Evolutionary conservation across 1,284 basidiomycete genomes (phyloP), one percentile per base, ranked within the genome.

Genomic region (Malassezia restricta): DNA sequence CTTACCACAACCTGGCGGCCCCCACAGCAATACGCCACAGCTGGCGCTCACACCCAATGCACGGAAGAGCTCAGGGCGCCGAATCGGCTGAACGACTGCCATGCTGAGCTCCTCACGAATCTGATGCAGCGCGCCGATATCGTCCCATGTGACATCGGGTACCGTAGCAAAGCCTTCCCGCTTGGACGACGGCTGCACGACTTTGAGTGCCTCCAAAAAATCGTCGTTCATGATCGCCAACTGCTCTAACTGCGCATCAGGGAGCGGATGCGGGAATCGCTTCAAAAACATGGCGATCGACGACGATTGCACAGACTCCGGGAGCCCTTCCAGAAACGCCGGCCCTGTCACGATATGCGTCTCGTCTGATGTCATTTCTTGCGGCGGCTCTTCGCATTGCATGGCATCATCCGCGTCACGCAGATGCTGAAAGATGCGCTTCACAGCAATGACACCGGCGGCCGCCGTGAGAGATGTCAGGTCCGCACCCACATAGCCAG

Each of bases 161-260:
- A 95, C 85, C 0, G 91, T 96, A 3, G 92, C 85, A 64, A 98
- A 98, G 3, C 94, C 94, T 77, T 98, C 92, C 47, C 92, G 85
- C 72, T 92, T 92, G 6, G 91, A 89, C 0, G 89, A 94, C 0
- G 92, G 92, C 71, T 96, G 92, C 0, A 95, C 83, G 39, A 87
- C 80, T 52, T 82, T 80, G 14, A 96, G 79, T 0, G 92, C 91
- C 1, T 77, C 75, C 3, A 75, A 75, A 70, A 98, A 98, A 53
- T 73, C 70, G 29, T 51, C 70, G 15, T 82, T 81, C 0, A 82
- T 86, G 68, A 98, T 86, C 54, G 80, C 82, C 5, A 98, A 77
- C 0, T 85, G 83, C 0, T 79, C 78, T 2, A 96, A 83, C 72
- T 95, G 85, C 1, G 79, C 76, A 38, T 82, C 77, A 0, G 84